Evolutionary conservation across 164 flowering plant species (phyloP).

Genomic region (Umbellularia californica): DNA sequence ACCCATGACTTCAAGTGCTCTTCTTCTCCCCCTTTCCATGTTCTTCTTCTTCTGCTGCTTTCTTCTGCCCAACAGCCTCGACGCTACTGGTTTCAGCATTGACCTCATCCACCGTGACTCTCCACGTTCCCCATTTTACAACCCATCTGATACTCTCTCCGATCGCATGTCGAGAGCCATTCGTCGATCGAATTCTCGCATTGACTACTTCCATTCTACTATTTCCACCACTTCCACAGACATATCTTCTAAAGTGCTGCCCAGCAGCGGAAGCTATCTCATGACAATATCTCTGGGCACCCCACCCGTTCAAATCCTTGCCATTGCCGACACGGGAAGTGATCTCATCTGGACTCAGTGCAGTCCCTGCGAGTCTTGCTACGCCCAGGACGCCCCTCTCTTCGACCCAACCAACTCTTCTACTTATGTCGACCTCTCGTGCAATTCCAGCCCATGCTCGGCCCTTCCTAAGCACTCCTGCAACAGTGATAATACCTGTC

Average conservation of each 20-base stretch:
- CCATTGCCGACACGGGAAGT: constrained; percentile 83
- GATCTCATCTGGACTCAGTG: constrained; percentile 90
- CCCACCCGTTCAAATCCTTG: constrained; percentile 45
- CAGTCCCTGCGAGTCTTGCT: constrained; percentile 62
- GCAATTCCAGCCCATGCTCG: constrained; percentile 25
- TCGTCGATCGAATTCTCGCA: constrained; percentile 23
- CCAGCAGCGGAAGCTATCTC: constrained; percentile 55
- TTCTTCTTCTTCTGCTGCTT: neutral
- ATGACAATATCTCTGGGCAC: constrained; percentile 63
- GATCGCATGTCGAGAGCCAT: constrained; percentile 17
- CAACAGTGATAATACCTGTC: constrained; percentile 6
- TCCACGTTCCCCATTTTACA: constrained; percentile 31
- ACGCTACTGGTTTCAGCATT: constrained; percentile 23
- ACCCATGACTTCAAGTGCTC: neutral
- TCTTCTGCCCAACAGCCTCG: neutral
- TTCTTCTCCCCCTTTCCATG: neutral
- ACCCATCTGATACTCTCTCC: constrained; percentile 9
- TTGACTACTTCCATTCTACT: constrained; percentile 3
- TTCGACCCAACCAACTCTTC: constrained; percentile 38
- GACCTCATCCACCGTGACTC: constrained; percentile 42
- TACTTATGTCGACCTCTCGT: constrained; percentile 32
- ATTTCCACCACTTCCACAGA: neutral
- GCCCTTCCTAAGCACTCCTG: neutral
- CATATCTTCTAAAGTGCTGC: constrained; percentile 9
- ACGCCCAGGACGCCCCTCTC: constrained; percentile 46